These are phyloP conservation scores for Solanum chmielewskii DNA, from an alignment of 257 asterid genomes.

Conservation along the genomic window DNA sequence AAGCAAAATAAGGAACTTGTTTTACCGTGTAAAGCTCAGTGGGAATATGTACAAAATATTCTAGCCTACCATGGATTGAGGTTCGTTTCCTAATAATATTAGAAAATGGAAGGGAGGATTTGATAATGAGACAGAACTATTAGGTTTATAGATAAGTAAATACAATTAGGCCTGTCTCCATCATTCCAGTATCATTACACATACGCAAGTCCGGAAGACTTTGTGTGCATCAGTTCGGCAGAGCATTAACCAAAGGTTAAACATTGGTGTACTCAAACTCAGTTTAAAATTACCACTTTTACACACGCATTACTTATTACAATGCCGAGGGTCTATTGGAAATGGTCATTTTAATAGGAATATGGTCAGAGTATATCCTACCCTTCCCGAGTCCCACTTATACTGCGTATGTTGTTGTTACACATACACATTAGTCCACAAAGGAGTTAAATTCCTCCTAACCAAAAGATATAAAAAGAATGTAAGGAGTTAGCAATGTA, in stretches of 20 bases:
- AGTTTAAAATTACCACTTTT: background rate
- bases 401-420: background rate
- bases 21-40: background rate
- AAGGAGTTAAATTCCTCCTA: background rate
- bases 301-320: background rate
- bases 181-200: background rate
- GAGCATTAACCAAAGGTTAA: background rate
- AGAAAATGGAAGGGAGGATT: background rate
- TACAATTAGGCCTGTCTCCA: background rate
- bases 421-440: background rate
- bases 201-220: background rate
- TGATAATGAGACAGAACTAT: background rate
- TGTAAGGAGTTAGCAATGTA: background rate
- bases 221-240: background rate
- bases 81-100: background rate
- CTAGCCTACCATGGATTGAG: background rate
- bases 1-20: background rate
- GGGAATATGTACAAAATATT: background rate
- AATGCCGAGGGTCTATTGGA: background rate
- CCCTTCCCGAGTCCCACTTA: background rate
- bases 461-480: background rate
- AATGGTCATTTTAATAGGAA: background rate
- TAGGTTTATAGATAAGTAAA: background rate
- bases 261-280: background rate
- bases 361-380: background rate